Evolutionary conservation across 2,329 filamentous ascomycete genomes (phyloP).

Genomic region (Camptophora hylomeconis): DNA sequence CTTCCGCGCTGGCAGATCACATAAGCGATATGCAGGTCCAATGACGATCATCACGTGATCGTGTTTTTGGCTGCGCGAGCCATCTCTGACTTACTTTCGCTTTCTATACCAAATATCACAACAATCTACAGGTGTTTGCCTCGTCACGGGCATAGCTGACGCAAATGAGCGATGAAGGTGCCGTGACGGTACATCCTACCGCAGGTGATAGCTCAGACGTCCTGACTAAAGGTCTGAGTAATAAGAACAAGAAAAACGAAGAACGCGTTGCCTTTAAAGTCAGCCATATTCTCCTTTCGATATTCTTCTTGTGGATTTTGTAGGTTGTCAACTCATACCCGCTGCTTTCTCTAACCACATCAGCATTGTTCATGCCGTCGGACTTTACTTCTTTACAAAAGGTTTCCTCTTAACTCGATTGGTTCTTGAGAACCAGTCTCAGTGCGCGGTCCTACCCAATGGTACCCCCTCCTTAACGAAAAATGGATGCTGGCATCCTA

Average conservation of each 20-base stretch:
- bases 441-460: constrained; percentile 53
- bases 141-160: too few relatives aligned
- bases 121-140: too few relatives aligned
- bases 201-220: constrained; percentile 2
- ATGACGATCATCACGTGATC: too few relatives aligned
- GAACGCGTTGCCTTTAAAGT: constrained; percentile 16
- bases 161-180: constrained; percentile 4
- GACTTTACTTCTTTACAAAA: constrained; percentile 84
- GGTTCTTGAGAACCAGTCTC: constrained; percentile 64
- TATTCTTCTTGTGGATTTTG: constrained; percentile 17
- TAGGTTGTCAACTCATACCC: constrained; percentile 6
- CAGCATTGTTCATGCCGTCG: constrained; percentile 60
- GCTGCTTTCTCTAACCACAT: constrained; percentile 5
- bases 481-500: constrained; percentile 88
- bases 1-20: too few relatives aligned
- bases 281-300: constrained; percentile 14
- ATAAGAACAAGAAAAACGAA: constrained; percentile 4
- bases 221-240: constrained; percentile 1
- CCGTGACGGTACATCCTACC: constrained; percentile 3
- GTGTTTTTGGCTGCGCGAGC: too few relatives aligned
- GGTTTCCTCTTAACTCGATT: constrained; percentile 85
- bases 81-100: too few relatives aligned
- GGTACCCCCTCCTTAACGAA: constrained; percentile 28
- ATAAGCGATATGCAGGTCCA: too few relatives aligned
- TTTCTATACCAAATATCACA: too few relatives aligned